A percentile compares a stretch with the other conserved stretches of the same genome.
Evolutionary conservation across 2,329 filamentous ascomycete species (phyloP).

Genomic region (Colletotrichum eleusines): DNA sequence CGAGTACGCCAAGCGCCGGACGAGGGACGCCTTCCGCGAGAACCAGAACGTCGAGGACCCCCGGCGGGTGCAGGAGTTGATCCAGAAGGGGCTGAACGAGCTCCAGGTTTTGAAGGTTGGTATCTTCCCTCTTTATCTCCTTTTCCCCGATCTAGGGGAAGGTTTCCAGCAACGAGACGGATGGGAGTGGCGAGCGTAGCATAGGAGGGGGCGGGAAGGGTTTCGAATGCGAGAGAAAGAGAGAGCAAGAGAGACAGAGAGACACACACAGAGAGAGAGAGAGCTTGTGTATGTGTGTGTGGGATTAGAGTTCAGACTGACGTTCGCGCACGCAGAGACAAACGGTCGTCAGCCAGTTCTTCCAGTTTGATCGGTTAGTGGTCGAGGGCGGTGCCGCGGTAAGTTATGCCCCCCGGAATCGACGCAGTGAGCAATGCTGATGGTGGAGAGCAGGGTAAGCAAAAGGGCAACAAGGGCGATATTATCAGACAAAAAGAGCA

Average conservation of each 20-base stretch:
- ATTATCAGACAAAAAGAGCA: constrained; percentile 83
- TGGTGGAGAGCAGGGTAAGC: constrained; percentile 68
- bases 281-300: neutral
- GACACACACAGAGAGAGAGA: too few species aligned
- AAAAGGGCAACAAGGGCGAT: constrained; percentile 73
- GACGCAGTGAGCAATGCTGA: constrained; percentile 39
- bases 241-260: too few species aligned
- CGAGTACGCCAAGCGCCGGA: constrained; percentile 93
- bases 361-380: constrained; percentile 89
- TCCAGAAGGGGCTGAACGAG: constrained; percentile 89
- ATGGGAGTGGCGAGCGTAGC: neutral
- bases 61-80: constrained; percentile 84
- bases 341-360: constrained; percentile 95
- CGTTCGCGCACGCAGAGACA: constrained; percentile 77
- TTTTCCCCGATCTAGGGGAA: neutral
- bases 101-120: constrained; percentile 90
- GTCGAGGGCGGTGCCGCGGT: constrained; percentile 89
- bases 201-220: neutral
- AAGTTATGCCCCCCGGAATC: constrained; percentile 50
- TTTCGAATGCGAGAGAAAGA: neutral
- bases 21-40: constrained; percentile 90
- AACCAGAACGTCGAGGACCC: constrained; percentile 79
- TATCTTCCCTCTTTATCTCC: constrained; percentile 17
- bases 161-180: neutral
- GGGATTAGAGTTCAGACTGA: neutral